Base-by-base conservation (phyloP, 306 rosid species). In the Acacia acuminata region DNA sequence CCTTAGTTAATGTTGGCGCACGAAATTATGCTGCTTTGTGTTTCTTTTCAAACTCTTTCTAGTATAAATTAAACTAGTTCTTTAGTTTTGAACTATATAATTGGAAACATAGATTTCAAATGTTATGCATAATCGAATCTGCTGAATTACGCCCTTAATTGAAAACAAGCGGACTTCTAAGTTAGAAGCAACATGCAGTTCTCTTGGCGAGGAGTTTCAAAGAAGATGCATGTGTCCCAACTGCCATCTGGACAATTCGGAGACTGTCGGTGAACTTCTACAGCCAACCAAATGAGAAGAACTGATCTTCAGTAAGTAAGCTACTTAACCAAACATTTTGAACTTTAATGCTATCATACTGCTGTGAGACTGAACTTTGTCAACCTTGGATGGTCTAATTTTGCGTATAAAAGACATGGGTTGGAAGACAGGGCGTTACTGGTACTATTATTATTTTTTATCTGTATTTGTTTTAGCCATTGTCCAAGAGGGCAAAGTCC, bases 161-260 rank as follows among this genome's bases (percentile, higher is more conserved):
- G 73, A 93, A 45, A 45, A 45, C 76, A 71, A 71, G 76, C 76
- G 24, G 76, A 84, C 87, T 86, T 91, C 98, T 78, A 80, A 81
- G 75, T 30, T 89, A 77, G 97, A 91, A 86, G 79, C 80, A 67
- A 34, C 86, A 48, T 85, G 56, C 82, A 79, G 79, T 75, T 85
- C 90, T 45, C 88, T 94, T 50, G 87, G 94, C 42, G 98, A 87
- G 88, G 91, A 85, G 42, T 87, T 96, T 88, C 97, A 91, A 85
- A 44, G 38, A 45, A 89, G 87, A 80, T 91, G 92, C 76, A 73
- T 80, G 3, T 96, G 99, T 85, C 94, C 99, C 38, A 80, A 80
- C 69, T 92, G 99, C 82, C 92, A 87, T 74, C 43, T 84, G 53
- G 90, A 96, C 85, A 91, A 92, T 80, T 78, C 89, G 87, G 97